phyloP scores from a whole-genome alignment of 2,329 filamentous ascomycete genomes.

The Diaporthe destruens region DNA sequence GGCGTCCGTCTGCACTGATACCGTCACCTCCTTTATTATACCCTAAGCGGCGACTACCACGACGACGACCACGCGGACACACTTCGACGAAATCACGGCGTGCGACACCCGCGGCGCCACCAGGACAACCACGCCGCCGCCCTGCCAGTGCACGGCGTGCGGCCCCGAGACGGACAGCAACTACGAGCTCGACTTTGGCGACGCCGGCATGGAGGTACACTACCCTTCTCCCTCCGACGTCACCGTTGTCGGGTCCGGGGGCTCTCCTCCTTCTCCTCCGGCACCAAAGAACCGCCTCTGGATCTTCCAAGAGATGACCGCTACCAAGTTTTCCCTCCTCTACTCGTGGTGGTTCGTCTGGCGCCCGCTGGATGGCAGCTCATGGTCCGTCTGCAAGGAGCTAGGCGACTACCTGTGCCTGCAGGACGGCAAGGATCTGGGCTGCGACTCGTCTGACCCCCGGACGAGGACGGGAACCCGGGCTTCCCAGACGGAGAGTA shows the following conservation, averaged over 20 bases:
- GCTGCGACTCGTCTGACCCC: neutral
- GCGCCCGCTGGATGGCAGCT: conserved; percentile 1
- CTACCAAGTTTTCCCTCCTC: neutral
- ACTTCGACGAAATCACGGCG: neutral
- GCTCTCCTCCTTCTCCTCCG: neutral
- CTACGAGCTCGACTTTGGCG: conserved; percentile 19
- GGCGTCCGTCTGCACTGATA: conserved; percentile 15
- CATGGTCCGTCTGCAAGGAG: conserved; percentile 3
- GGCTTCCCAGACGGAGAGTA: neutral
- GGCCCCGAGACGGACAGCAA: neutral
- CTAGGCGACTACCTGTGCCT: conserved; percentile 7
- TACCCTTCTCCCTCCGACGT: neutral
- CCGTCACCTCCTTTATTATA: conserved; percentile 3
- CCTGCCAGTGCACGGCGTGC: conserved; percentile 1
- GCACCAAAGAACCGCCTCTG: conserved; percentile 6
- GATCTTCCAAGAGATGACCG: conserved; percentile 1
- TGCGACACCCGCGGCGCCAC: neutral
- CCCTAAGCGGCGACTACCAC: conserved; percentile 1
- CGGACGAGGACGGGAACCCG: neutral
- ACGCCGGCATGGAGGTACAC: neutral
- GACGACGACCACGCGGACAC: neutral
- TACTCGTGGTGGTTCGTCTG: conserved; percentile 26
- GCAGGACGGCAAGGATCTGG: neutral
- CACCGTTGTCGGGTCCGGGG: neutral
- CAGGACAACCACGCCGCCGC: neutral